Conservation (phyloP, 148 eudicot genomes). For the Agrostemma githago region DNA sequence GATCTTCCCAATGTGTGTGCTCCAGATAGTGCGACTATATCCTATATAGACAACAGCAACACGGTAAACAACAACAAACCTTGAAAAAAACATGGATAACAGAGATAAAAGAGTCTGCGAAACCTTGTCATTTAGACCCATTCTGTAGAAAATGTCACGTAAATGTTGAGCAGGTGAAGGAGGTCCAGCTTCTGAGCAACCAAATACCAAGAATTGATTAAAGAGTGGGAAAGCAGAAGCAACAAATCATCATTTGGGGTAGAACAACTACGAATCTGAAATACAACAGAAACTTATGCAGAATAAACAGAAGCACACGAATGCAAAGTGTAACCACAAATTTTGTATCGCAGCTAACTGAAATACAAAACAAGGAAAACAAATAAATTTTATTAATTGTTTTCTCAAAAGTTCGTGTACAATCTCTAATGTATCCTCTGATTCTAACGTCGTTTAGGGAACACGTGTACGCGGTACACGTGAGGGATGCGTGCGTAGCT, state of each 20-base stretch:
- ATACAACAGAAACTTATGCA: background rate
- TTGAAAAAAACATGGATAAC: background rate
- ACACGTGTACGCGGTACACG: too few species aligned
- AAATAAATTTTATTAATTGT: too few species aligned
- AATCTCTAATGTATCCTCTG: too few species aligned
- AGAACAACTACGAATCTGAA: slow-evolving; percentile 3
- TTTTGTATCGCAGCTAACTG: too few species aligned
- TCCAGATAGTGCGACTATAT: slow-evolving; percentile 95
- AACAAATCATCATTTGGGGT: background rate
- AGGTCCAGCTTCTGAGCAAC: slow-evolving; percentile 80
- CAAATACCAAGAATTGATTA: slow-evolving; percentile 11
- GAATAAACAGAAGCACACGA: background rate
- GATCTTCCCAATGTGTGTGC: slow-evolving; percentile 97
- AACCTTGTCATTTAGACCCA: slow-evolving; percentile 95
- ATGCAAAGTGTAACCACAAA: too few species aligned
- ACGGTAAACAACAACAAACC: slow-evolving; percentile 16
- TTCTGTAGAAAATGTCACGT: slow-evolving; percentile 87
- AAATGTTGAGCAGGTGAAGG: slow-evolving; percentile 94
- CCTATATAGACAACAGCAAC: slow-evolving; percentile 44
- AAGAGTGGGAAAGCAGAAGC: slow-evolving; percentile 10
- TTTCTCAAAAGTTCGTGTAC: too few species aligned
- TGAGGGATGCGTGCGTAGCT: too few species aligned
- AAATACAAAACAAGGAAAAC: too few species aligned
- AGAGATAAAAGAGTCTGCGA: slow-evolving; percentile 1
- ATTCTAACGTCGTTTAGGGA: too few species aligned